Evolutionary conservation across 257 asterid genomes (phyloP), one percentile per base, ranked within the genome.

Genomic region (Echites panduratus): DNA sequence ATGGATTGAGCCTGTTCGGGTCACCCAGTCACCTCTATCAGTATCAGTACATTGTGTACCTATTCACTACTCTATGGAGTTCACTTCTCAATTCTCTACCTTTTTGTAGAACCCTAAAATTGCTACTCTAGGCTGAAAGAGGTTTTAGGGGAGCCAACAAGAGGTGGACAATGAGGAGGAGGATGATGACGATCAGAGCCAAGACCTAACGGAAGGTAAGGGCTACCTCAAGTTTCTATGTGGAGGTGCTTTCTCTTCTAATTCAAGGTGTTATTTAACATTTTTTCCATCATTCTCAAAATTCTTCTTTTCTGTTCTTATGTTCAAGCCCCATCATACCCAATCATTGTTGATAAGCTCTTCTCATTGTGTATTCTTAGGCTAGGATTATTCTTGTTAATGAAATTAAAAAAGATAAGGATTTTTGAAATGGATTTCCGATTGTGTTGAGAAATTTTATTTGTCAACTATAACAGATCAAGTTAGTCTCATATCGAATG

Each of bases 31-130:
- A 90, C 66, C 78, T 72, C 9, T 71, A 63, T 74, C 81, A 85
- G 41, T 86, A 84, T 66, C 95, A 85, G 24, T 89, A 89, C 97
- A 93, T 75, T 93, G 95, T 76, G 90, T 97, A 1, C 98, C 98
- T 47, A 89, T 90, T 63, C 96, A 93, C 88, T 96, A 93, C 83
- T 93, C 98, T 2, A 83, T 96, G 12, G 97, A 93, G 71, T 93
- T 96, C 3, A 93, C 96, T 17, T 90, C 96, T 0, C 70, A 96
- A 26, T 90, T 83, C 90, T 88, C 96, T 1, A 95, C 87, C 44
- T 86, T 94, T 12, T 53, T 91, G 82, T 87, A 91, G 57, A 82
- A 82, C 75, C 85, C 89, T 0, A 64, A 76, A 6, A 61, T 57
- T 70, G 41, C 62, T 38, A 76, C 63, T 40, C 71, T 73, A 32